Base-by-base conservation (phyloP, 352 stramenopile species). In the Globisporangium nunn region DNA sequence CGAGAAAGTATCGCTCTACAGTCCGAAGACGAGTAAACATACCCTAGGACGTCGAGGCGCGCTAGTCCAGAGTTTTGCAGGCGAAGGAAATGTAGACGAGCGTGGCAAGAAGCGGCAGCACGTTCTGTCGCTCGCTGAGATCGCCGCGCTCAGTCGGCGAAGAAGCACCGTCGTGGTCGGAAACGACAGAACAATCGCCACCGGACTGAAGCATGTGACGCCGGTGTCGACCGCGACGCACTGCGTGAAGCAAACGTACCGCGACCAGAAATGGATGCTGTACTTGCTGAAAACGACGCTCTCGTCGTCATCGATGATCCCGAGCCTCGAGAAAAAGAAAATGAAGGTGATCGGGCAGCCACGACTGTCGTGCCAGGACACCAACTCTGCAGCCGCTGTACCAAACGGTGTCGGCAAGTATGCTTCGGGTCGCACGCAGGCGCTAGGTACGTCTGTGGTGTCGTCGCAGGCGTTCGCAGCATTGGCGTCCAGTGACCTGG, bases 231-330 rank as follows among this genome's bases (percentile, higher is more conserved):
- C 65, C 0, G 70, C 59, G 0, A 80, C 68, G 15, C 68, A 75
- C 18, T 91, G 78, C 37, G 66, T 87, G 8, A 71, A 73, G 15
- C 74, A 87, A 49, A 79, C 59, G 2, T 87, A 75, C 18, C 70
- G 74, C 23, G 75, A 87, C 30, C 71, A 81, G 14, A 87, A 84
- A 41, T 91, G 81, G 81, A 82, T 73, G 60, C 64, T 85, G 33
- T 87, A 84, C 48, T 60, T 87, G 43, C 65, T 91, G 31, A 87
- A 87, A 51, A 81, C 81, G 15, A 79, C 73, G 37, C 60, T 88
- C 2, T 91, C 81, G 8, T 87, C 74, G 0, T 66, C 78, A 18
- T 62, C 63, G 4, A 87, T 88, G 76, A 73, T 85, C 40, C 76
- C 78, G 23, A 63, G 70, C 40, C 68, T 91, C 11, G 78, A 91